Evolutionary conservation across 805 yeast species (phyloP).

Genomic region (Yamadazyma kitorensis): DNA sequence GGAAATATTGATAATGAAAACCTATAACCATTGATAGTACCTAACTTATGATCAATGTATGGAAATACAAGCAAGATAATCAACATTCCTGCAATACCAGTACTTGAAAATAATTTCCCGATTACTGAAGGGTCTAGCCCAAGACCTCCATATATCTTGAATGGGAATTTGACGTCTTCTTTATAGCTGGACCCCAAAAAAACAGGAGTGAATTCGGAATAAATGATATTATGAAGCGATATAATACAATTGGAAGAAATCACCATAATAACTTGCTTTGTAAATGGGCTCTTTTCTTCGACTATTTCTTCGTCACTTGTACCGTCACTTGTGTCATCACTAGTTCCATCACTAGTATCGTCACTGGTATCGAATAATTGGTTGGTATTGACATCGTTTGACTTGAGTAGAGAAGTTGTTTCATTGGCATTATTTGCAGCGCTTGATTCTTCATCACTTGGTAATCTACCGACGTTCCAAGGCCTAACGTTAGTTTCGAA

Average conservation of each 20-base stretch:
- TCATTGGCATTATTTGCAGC: too few species aligned
- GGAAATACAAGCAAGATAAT: constrained; percentile 45
- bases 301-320: not conserved
- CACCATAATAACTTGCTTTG: constrained; percentile 28
- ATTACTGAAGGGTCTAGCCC: constrained; percentile 28
- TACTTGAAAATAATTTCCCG: constrained; percentile 32
- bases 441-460: not conserved
- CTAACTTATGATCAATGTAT: constrained; percentile 24
- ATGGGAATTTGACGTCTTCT: constrained; percentile 26
- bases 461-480: constrained; percentile 17
- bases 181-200: constrained; percentile 23
- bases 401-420: constrained; percentile 4
- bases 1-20: constrained; percentile 33
- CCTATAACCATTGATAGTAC: constrained; percentile 18
- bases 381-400: too few species aligned
- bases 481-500: constrained; percentile 24
- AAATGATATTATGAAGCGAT: constrained; percentile 29
- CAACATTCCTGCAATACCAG: constrained; percentile 35
- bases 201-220: constrained; percentile 35
- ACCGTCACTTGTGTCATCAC: not conserved
- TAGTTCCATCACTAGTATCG: too few species aligned
- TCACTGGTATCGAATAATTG: too few species aligned
- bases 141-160: constrained; percentile 32
- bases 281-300: too few species aligned
- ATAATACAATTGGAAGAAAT: constrained; percentile 31